Conservation (phyloP, 148 eudicot species). For the Arbutus unedo region DNA sequence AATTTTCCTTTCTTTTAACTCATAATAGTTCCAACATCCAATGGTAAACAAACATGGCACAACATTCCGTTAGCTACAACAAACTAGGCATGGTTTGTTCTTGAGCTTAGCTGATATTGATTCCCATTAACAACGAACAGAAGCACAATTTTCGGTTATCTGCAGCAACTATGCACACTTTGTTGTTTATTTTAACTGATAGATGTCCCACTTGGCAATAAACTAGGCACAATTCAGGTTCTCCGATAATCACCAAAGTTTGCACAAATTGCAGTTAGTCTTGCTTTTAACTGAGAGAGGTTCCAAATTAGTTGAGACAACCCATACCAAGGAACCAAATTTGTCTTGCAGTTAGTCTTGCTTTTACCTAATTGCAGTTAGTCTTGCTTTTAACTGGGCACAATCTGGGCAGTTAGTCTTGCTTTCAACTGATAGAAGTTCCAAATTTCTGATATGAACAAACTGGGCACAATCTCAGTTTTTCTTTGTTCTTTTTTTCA, state of each 20-base stretch:
- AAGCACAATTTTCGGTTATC: not conserved
- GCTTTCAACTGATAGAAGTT: not conserved
- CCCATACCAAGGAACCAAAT: too few species aligned
- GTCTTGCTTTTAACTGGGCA: too few species aligned
- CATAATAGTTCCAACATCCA: not conserved
- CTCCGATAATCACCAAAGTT: not conserved
- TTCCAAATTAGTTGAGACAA: not conserved
- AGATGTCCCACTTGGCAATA: not conserved
- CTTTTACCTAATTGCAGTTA: too few species aligned
- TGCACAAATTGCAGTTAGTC: not conserved
- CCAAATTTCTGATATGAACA: not conserved
- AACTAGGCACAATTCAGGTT: not conserved
- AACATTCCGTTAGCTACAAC: not conserved
- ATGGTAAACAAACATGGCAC: not conserved
- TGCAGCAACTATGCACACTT: not conserved
- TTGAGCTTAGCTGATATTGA: not conserved
- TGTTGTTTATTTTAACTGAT: not conserved
- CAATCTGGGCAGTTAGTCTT: not conserved
- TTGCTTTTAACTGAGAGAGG: not conserved
- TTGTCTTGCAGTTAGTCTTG: too few species aligned
- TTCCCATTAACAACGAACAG: not conserved
- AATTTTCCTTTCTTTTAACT: not conserved
- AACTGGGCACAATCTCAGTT: not conserved
- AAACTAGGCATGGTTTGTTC: not conserved
- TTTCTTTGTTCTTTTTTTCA: not conserved